Evolutionary conservation across 345 rosid species (phyloP), one percentile per base, ranked within the genome.

Genomic region (Sisymbrium altissimum): DNA sequence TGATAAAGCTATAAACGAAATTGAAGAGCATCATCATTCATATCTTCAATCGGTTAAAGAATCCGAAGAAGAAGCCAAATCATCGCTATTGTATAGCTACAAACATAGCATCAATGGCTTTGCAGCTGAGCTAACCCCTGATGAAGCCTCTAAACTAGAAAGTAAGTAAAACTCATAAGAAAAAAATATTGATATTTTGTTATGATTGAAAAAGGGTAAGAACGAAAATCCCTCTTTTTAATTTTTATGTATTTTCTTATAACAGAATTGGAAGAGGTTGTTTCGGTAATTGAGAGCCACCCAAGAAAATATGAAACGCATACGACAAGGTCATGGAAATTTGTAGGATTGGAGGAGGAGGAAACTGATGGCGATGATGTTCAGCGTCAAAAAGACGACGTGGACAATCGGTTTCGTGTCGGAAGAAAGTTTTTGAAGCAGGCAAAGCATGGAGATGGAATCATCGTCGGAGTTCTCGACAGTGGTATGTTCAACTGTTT

Each of bases 301-400:
- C 81, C 86, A 21, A 70, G 78, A 63, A 81, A 81, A 75, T 87
- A 90, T 72, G 71, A 86, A n/a, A 7, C 80, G 49, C 96, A 87
- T 30, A 93, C 97, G 0, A 90, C 98, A 69, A 74, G 98, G 74
- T 93, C 98, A 49, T 93, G 98, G 98, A 83, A 88, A 61, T 93
- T 93, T 68, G 81, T 81, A 46, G 98, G 97, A 10, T 67, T 93
- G 53, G 78, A 89, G 12, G 81, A 78, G 21, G 78, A 78, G n/a
- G 81, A 78, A 43, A 38, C 40, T 6, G 86, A 36, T 19, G 64
- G 5, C 0, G 75, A 45, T 58, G 29, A 58, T 65, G 45, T 19
- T 29, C 45, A 1, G 32, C 62, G 46, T 40, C 13, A 11, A 19
- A 67, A 59, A 43, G 1, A 49, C n/a, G 70, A 72, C 3, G 69